Evolutionary conservation across 2,329 filamentous ascomycete genomes (phyloP), one percentile per base, ranked within the genome.

Genomic region (Alternaria ventricosa): DNA sequence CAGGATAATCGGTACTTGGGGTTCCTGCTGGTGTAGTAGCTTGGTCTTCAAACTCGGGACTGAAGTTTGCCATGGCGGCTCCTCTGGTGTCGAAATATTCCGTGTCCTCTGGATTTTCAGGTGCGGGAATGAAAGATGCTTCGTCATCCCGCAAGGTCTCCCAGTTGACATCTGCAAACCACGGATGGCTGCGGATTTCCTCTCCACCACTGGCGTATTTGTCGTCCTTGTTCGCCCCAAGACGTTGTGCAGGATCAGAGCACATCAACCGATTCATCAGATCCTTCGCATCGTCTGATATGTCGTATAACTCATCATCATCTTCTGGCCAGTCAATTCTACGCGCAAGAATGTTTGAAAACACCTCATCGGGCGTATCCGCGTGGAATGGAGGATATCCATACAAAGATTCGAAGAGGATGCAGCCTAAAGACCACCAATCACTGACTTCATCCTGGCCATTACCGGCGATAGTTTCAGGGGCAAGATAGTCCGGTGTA

Each of bases 371-470:
- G 0, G 96, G 93, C 51, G 94, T 94, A 20, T 87, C 85, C 1
- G 93, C 96, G 78, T 98, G 94, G 80, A 99, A 99, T 0, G 96
- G 96, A 1, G 96, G 96, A 61, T 93, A 91, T 1, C 96, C 96
- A 75, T 93, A 98, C 3, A 99, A 83, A 70, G 97, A 97, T 75
- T 99, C 96, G 74, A 97, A 99, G 80, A 98, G 84, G 71, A 99
- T 98, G 79, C 96, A 99, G 1, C 96, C 96, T n/a, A 99, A 87
- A 22, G 96, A 98, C 96, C 96, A 99, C 96, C 96, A 99, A 88
- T 99, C 96, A 77, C 96, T 98, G 70, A 95, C 96, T 79, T 98
- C 95, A 75, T 99, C 96, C 79, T 99, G 96, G 2, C 95, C 94
- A 69, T 94, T 90, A 54, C 96, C 96, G 69, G 93, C 94, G 76